Conservation (phyloP, 2,329 filamentous ascomycete species). For the Hypoxylon sp. region DNA sequence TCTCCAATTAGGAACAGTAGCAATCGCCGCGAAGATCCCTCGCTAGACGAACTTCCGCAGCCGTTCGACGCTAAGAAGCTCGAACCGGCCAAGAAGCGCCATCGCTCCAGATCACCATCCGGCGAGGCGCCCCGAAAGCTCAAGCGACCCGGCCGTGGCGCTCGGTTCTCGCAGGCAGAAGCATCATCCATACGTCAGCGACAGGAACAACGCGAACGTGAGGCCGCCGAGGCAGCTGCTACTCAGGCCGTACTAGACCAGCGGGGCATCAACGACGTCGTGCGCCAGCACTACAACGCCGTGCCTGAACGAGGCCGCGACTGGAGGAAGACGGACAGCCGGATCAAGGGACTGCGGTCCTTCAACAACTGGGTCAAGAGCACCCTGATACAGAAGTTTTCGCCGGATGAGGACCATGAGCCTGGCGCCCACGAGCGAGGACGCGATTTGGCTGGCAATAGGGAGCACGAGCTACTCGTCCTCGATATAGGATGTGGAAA, state of each 20-base stretch:
- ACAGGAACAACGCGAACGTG: slow-evolving; percentile 68
- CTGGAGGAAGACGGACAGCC: slow-evolving; percentile 93
- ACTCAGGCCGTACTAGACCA: slow-evolving; percentile 58
- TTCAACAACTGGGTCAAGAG: slow-evolving; percentile 99
- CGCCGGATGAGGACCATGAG: slow-evolving; percentile 79
- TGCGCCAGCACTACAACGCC: slow-evolving; percentile 94
- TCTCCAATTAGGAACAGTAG: slow-evolving; percentile 52
- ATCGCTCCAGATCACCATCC: slow-evolving; percentile 64
- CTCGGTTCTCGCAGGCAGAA: slow-evolving; percentile 75
- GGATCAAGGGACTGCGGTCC: slow-evolving; percentile 92
- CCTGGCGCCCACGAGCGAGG: slow-evolving; percentile 69
- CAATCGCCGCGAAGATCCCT: slow-evolving; percentile 45
- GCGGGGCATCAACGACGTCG: slow-evolving; percentile 82
- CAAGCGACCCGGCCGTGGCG: slow-evolving; percentile 75
- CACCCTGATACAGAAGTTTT: slow-evolving; percentile 96
- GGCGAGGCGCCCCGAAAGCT: slow-evolving; percentile 67
- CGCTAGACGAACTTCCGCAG: slow-evolving; percentile 64
- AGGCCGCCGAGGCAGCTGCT: slow-evolving; percentile 55
- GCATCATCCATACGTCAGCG: slow-evolving; percentile 75
- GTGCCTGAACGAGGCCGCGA: slow-evolving; percentile 93
- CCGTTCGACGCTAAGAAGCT: slow-evolving; percentile 71
- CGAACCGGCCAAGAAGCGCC: slow-evolving; percentile 69
- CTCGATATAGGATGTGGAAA: slow-evolving; percentile 97
- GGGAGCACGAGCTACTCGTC: slow-evolving; percentile 76
- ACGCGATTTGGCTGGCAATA: slow-evolving; percentile 55